These are phyloP conservation scores for Phytophthora aleatoria DNA, from an alignment of 352 stramenopile genomes.

Conservation along the genomic window DNA sequence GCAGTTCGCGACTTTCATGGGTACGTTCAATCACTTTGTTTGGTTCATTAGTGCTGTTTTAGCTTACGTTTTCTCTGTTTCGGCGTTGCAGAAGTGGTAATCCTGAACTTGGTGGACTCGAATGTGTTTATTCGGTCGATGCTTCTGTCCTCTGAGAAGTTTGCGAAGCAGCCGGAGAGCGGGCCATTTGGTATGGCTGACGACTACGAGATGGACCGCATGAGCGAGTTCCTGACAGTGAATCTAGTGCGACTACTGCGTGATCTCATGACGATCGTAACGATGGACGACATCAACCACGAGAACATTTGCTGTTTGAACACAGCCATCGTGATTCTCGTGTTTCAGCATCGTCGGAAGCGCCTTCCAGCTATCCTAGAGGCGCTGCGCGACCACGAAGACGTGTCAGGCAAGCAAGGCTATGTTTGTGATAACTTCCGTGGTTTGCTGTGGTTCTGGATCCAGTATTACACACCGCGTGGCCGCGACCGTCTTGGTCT, in stretches of 20 bases:
- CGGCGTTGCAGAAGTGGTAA: conserved; percentile 77
- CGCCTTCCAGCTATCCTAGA: conserved; percentile 76
- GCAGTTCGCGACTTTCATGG: conserved; percentile 92
- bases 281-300: conserved; percentile 95
- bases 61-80: conserved; percentile 12
- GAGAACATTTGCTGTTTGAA: conserved; percentile 99
- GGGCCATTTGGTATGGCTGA: conserved; percentile 51
- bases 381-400: conserved; percentile 69
- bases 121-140: conserved; percentile 97
- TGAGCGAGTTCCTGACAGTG: conserved; percentile 87
- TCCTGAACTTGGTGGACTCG: conserved; percentile 95
- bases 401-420: conserved; percentile 61
- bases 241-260: conserved; percentile 92
- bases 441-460: conserved; percentile 95
- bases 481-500: conserved; percentile 93
- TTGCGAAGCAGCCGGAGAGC: conserved; percentile 43
- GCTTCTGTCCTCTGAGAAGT: conserved; percentile 81
- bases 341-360: conserved; percentile 92
- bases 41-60: background rate
- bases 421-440: conserved; percentile 92
- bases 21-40: conserved; percentile 38
- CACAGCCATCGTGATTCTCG: conserved; percentile 94
- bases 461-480: conserved; percentile 95
- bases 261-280: conserved; percentile 95
- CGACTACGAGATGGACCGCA: conserved; percentile 74